Percentiles rank a stretch among this genome's conserved stretches.
These are phyloP conservation scores for Epicoccum sorghinum DNA, from an alignment of 2,329 filamentous ascomycete genomes.

Conservation along the genomic window DNA sequence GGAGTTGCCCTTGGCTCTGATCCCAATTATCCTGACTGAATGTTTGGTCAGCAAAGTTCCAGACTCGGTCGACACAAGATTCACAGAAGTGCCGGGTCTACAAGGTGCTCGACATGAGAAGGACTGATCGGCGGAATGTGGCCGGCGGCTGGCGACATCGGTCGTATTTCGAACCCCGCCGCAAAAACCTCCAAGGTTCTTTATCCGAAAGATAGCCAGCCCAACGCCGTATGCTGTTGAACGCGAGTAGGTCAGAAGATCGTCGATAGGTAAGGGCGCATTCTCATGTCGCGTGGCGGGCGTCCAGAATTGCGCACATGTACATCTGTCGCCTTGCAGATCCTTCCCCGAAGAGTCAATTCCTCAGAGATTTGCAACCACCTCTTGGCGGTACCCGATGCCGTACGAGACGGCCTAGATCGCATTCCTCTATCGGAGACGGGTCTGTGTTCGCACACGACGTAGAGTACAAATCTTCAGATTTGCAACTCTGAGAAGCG, in stretches of 20 bases:
- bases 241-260: not conserved
- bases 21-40: constrained; percentile 43
- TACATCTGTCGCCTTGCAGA: constrained; percentile 21
- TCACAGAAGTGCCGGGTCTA: constrained; percentile 17
- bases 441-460: not conserved
- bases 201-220: constrained; percentile 1
- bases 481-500: not conserved
- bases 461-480: not conserved
- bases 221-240: not conserved
- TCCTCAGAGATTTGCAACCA: constrained; percentile 26
- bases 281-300: constrained; percentile 4
- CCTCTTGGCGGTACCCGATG: constrained; percentile 26
- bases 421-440: constrained; percentile 7
- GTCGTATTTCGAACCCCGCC: constrained; percentile 23
- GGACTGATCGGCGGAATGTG: constrained; percentile 21
- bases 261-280: constrained; percentile 4
- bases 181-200: constrained; percentile 12
- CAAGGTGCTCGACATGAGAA: constrained; percentile 8
- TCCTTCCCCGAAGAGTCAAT: constrained; percentile 24
- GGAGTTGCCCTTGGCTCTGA: constrained; percentile 34
- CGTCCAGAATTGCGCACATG: constrained; percentile 10
- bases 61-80: constrained; percentile 8
- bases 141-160: constrained; percentile 26
- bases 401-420: constrained; percentile 11
- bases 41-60: constrained; percentile 31